Evolutionary conservation across 108 stramenopile species (phyloP).

Genomic region (Cyclotella choctawhatcheeana): DNA sequence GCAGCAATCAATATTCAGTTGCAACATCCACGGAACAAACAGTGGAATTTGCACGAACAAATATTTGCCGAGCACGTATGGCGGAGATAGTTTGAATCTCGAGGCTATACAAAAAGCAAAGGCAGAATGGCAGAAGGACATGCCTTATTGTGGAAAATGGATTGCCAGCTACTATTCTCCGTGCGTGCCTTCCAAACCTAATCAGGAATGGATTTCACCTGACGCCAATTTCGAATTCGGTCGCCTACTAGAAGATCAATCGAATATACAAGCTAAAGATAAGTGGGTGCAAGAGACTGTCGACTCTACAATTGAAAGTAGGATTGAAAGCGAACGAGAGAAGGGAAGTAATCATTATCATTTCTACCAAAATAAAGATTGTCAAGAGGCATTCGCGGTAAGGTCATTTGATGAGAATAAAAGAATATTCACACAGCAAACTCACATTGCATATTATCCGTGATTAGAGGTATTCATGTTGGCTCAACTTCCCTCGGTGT

Average conservation of each 20-base stretch:
- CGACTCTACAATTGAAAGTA: slow-evolving; percentile 11
- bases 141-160: slow-evolving; percentile 47
- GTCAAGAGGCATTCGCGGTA: slow-evolving; percentile 42
- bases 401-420: too few relatives aligned
- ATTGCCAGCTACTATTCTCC: slow-evolving; percentile 37
- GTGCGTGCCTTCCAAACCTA: slow-evolving; percentile 33
- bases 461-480: slow-evolving; percentile 34
- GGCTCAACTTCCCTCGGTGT: slow-evolving; percentile 52
- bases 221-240: slow-evolving; percentile 42
- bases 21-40: slow-evolving; percentile 40
- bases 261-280: slow-evolving; percentile 32
- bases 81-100: neutral
- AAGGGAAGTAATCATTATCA: slow-evolving; percentile 23
- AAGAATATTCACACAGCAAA: too few relatives aligned
- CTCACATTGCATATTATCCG: neutral
- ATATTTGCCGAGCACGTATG: slow-evolving; percentile 33
- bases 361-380: slow-evolving; percentile 44
- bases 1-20: slow-evolving; percentile 2
- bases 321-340: slow-evolving; percentile 38
- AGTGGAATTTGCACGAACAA: slow-evolving; percentile 45
- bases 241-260: slow-evolving; percentile 2
- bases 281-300: slow-evolving; percentile 41
- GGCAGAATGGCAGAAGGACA: slow-evolving; percentile 20
- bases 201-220: slow-evolving; percentile 6
- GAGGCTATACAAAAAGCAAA: slow-evolving; percentile 22